phyloP scores from a whole-genome alignment of 2,329 filamentous ascomycete species.

The Waltergamsia citrina region DNA sequence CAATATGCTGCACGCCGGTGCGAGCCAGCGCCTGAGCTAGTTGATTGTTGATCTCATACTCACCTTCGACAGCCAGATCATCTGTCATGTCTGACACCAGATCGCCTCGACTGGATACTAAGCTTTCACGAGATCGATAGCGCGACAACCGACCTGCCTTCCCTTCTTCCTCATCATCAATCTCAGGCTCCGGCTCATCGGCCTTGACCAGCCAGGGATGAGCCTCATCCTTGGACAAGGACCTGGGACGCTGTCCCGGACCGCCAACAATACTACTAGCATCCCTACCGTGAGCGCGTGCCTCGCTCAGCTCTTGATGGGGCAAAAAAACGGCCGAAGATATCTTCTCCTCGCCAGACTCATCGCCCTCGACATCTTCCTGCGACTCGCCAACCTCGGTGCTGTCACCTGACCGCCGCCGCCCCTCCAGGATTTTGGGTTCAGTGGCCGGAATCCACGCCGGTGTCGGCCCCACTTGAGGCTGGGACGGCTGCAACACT shows the following conservation, averaged over 20 bases:
- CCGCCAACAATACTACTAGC: constrained; percentile 8
- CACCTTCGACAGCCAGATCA: constrained; percentile 30
- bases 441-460: constrained; percentile 11
- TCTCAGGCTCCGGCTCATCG: constrained; percentile 34
- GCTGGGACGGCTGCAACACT: constrained; percentile 5
- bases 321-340: constrained; percentile 79
- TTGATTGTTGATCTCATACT: constrained; percentile 25
- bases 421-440: constrained; percentile 17
- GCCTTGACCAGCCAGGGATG: constrained; percentile 51
- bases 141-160: constrained; percentile 11
- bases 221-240: constrained; percentile 23
- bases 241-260: constrained; percentile 34
- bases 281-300: constrained; percentile 12
- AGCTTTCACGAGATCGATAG: constrained; percentile 17
- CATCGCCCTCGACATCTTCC: constrained; percentile 37
- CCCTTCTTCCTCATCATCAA: constrained; percentile 12
- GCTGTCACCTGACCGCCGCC: constrained; percentile 27
- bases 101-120: constrained; percentile 17
- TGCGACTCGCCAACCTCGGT: constrained; percentile 26
- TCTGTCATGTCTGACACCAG: constrained; percentile 22
- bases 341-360: constrained; percentile 74
- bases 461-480: constrained; percentile 14
- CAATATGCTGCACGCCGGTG: constrained; percentile 26
- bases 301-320: constrained; percentile 48
- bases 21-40: constrained; percentile 20